Percentiles rank a stretch among this genome's conserved stretches.
Evolutionary conservation across 768 basidiomycete genomes (phyloP).

Genomic region (Boletus subcaerulescens): DNA sequence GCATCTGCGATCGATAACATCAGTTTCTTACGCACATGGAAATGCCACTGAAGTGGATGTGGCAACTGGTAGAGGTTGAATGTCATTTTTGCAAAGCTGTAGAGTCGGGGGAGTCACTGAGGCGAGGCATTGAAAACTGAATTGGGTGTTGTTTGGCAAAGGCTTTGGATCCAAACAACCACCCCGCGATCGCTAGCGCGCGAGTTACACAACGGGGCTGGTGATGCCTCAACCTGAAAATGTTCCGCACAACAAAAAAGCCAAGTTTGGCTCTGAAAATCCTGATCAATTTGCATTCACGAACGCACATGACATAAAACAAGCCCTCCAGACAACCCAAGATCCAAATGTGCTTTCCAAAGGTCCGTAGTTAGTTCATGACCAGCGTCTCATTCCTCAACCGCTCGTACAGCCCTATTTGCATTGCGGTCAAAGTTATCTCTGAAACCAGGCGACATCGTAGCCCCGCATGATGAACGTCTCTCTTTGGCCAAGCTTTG

Average conservation of each 20-base stretch:
- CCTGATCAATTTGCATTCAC: conserved; percentile 14
- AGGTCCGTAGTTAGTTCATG: conserved; percentile 14
- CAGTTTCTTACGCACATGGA: background rate
- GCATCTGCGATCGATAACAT: too few relatives aligned
- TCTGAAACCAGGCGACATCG: conserved; percentile 45
- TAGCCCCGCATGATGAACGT: conserved; percentile 58
- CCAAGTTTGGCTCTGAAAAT: conserved; percentile 14
- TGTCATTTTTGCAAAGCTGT: too few relatives aligned
- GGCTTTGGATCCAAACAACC: conserved; percentile 27
- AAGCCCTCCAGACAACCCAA: conserved; percentile 13
- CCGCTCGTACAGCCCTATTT: conserved; percentile 37
- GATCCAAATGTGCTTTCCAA: conserved; percentile 17
- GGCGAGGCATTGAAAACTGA: background rate
- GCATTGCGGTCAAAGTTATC: conserved; percentile 57
- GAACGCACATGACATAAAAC: conserved; percentile 23
- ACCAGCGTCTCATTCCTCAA: background rate
- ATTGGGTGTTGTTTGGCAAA: conserved; percentile 22
- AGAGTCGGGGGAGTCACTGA: too few relatives aligned
- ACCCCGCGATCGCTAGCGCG: background rate
- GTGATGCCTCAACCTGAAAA: conserved; percentile 16
- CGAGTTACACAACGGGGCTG: background rate
- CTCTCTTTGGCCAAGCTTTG: conserved; percentile 58
- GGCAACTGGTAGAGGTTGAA: too few relatives aligned
- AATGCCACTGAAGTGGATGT: too few relatives aligned
- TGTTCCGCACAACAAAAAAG: conserved; percentile 21